phyloP scores from a whole-genome alignment of 2,329 filamentous ascomycete genomes.

The Blumeria hordei region DNA sequence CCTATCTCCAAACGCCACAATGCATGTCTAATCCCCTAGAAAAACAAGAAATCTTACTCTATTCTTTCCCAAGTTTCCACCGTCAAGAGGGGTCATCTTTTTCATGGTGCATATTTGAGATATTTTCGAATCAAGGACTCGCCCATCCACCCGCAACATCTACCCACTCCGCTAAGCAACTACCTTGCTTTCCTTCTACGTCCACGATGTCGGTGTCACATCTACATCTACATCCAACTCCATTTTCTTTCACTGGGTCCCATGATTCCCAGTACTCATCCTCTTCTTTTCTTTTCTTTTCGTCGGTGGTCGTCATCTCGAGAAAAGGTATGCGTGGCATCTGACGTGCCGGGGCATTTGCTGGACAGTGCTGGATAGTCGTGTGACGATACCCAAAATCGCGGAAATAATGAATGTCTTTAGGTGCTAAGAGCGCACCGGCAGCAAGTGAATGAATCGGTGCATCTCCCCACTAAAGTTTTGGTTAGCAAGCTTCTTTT shows the following conservation, averaged over 20 bases:
- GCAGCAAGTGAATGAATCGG: constrained; percentile 95
- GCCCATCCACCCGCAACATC: constrained; percentile 91
- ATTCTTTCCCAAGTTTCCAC: too few species aligned
- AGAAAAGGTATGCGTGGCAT: constrained; percentile 57
- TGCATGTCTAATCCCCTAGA: too few species aligned
- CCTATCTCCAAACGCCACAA: background rate
- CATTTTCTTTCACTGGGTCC: constrained; percentile 79
- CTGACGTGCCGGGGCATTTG: constrained; percentile 78
- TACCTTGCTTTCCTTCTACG: constrained; percentile 92
- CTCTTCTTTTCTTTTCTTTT: constrained; percentile 69
- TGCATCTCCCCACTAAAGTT: constrained; percentile 73
- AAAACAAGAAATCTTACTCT: too few species aligned
- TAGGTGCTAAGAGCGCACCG: constrained; percentile 56
- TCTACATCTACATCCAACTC: constrained; percentile 84
- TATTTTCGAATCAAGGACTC: constrained; percentile 12
- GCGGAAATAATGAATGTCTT: constrained; percentile 94
- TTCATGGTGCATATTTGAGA: background rate
- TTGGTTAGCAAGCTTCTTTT: constrained; percentile 6
- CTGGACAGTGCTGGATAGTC: constrained; percentile 94
- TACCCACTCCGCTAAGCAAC: constrained; percentile 88
- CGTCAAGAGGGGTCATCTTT: too few species aligned
- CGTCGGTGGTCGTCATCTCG: constrained; percentile 56
- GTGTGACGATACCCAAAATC: constrained; percentile 97
- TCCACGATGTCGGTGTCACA: constrained; percentile 96
- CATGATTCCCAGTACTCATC: constrained; percentile 88